Conservation (phyloP, 768 basidiomycete species). For the Rossbeevera mucosa region DNA sequence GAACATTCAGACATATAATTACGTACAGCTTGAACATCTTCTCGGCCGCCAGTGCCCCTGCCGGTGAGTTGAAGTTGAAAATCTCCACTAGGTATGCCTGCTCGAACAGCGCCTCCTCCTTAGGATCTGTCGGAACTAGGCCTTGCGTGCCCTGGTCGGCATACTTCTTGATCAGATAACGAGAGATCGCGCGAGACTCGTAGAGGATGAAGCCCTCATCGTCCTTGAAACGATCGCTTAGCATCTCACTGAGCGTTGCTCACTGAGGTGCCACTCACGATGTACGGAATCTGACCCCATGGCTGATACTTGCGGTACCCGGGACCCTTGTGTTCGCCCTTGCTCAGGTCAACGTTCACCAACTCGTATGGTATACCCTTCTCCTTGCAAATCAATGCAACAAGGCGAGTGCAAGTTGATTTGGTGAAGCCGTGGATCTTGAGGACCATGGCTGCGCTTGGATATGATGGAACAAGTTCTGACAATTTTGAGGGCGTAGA, state of each 20-base stretch:
- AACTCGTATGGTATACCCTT: conserved; percentile 54
- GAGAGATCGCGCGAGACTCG: conserved; percentile 57
- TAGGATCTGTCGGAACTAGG: conserved; percentile 44
- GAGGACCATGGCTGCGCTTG: conserved; percentile 30
- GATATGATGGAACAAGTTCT: background rate
- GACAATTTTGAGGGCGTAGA: background rate
- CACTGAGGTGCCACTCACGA: conserved; percentile 23
- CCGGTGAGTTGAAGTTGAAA: conserved; percentile 46
- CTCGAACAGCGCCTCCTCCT: conserved; percentile 31
- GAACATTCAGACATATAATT: too few relatives aligned
- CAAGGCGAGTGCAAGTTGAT: conserved; percentile 50
- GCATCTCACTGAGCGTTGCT: background rate
- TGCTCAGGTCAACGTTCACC: conserved; percentile 38
- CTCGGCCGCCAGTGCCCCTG: conserved; percentile 40
- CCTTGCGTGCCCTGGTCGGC: conserved; percentile 41
- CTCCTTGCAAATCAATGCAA: conserved; percentile 50
- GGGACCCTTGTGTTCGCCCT: conserved; percentile 43
- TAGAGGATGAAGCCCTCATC: conserved; percentile 63
- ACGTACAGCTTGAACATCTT: conserved; percentile 49
- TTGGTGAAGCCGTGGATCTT: conserved; percentile 30
- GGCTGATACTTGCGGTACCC: conserved; percentile 50
- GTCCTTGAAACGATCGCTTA: conserved; percentile 29
- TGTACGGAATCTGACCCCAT: conserved; percentile 49
- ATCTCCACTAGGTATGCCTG: conserved; percentile 43
- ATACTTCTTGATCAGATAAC: conserved; percentile 57